These are phyloP conservation scores for Fusarium pilosicola DNA, from an alignment of 2,329 filamentous ascomycete species.

Conservation along the genomic window DNA sequence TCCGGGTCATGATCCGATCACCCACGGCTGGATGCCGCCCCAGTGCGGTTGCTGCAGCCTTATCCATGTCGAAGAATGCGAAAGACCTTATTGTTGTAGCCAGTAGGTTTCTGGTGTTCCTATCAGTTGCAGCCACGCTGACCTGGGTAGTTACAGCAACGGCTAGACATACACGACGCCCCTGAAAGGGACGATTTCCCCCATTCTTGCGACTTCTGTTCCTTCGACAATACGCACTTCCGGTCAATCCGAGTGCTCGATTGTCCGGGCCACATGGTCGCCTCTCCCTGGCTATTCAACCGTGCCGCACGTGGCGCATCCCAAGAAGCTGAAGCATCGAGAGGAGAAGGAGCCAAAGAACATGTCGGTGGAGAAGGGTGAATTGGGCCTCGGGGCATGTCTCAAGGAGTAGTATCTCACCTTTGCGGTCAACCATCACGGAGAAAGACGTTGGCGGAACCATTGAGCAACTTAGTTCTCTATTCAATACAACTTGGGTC, in stretches of 20 bases:
- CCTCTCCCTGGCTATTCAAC: neutral
- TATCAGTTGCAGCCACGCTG: neutral
- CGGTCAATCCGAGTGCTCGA: too few relatives aligned
- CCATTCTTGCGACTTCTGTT: neutral
- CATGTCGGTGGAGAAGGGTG: neutral
- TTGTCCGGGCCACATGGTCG: neutral
- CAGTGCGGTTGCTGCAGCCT: neutral
- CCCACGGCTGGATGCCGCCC: neutral
- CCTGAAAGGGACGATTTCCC: fast-evolving
- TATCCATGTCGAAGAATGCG: neutral
- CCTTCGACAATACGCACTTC: neutral
- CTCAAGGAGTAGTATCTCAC: neutral
- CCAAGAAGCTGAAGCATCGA: too few relatives aligned
- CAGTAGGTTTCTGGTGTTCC: neutral
- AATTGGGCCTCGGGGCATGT: neutral
- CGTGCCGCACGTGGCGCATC: too few relatives aligned
- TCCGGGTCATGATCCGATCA: neutral
- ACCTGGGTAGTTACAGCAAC: neutral
- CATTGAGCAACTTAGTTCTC: neutral
- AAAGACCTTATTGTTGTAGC: neutral
- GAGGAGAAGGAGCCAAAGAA: neutral
- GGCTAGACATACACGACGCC: neutral
- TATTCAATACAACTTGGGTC: neutral
- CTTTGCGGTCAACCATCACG: fast-evolving
- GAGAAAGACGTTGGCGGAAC: neutral